Conservation (phyloP, 108 stramenopile species). For the Nannochloropsis oceanica region DNA sequence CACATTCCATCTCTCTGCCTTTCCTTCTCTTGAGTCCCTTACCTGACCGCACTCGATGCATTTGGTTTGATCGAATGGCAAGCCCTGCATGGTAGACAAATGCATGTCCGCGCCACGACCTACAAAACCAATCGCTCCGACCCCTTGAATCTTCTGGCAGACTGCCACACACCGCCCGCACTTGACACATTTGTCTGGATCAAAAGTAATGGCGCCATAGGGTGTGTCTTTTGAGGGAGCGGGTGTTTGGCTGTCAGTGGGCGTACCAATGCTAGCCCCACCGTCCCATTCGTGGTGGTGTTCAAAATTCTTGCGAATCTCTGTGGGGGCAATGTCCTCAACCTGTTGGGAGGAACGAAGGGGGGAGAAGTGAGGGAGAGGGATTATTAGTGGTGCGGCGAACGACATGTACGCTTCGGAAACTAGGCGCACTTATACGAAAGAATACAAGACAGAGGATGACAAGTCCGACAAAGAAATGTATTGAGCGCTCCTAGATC, state of each 20-base stretch:
- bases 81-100: conserved; percentile 31
- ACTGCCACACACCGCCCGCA: conserved; percentile 41
- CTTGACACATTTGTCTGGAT: conserved; percentile 42
- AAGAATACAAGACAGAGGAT: too few relatives aligned
- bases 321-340: conserved; percentile 32
- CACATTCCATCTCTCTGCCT: background rate
- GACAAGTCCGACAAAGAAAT: too few relatives aligned
- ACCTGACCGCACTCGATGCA: conserved; percentile 38
- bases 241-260: background rate
- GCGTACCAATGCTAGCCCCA: background rate
- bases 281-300: conserved; percentile 24
- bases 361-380: background rate
- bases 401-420: too few relatives aligned
- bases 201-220: conserved; percentile 16
- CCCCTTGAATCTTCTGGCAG: conserved; percentile 23
- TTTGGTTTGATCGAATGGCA: conserved; percentile 35
- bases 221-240: conserved; percentile 25
- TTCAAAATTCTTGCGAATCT: conserved; percentile 7
- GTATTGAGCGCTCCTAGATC: too few relatives aligned
- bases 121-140: conserved; percentile 37
- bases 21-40: background rate
- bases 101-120: conserved; percentile 29
- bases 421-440: too few relatives aligned
- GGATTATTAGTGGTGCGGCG: background rate
- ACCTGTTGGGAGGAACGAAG: background rate